Evolutionary conservation across 1,284 basidiomycete genomes (phyloP).

Genomic region (Puccinia triticina): DNA sequence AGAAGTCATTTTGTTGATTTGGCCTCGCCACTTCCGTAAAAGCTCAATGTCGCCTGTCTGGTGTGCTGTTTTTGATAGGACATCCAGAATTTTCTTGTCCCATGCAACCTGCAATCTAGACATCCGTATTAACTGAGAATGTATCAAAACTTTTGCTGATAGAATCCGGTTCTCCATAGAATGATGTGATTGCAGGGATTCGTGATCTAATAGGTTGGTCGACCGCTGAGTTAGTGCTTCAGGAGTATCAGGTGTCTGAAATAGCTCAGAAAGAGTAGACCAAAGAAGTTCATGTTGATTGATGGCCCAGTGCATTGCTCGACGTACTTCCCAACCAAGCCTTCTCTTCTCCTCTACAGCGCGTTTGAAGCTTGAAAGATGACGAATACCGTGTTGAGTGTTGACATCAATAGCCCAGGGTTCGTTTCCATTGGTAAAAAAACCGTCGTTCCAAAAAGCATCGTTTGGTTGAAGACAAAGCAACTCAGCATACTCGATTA

Average conservation of each 20-base stretch:
- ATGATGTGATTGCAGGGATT: background rate
- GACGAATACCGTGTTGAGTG: slow-evolving; percentile 21
- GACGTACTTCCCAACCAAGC: slow-evolving; percentile 28
- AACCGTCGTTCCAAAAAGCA: too few relatives aligned
- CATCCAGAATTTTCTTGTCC: background rate
- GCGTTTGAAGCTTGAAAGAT: background rate
- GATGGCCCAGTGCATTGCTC: slow-evolving; percentile 10
- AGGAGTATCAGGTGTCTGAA: background rate
- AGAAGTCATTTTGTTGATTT: background rate
- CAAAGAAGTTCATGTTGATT: background rate
- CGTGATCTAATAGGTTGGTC: background rate
- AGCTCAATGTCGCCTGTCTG: background rate
- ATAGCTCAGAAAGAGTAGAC: background rate
- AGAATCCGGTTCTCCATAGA: background rate
- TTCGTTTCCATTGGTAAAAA: too few relatives aligned
- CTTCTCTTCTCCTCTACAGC: background rate
- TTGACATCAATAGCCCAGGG: too few relatives aligned
- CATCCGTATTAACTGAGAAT: background rate
- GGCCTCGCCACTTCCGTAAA: background rate
- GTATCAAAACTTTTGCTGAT: background rate
- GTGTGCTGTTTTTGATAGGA: background rate
- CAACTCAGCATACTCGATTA: background rate
- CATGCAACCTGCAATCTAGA: background rate
- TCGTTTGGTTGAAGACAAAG: background rate
- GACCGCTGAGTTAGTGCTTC: background rate